These are phyloP conservation scores for Flueggea neowawraea DNA, from an alignment of 441 rosid genomes.

Conservation along the genomic window DNA sequence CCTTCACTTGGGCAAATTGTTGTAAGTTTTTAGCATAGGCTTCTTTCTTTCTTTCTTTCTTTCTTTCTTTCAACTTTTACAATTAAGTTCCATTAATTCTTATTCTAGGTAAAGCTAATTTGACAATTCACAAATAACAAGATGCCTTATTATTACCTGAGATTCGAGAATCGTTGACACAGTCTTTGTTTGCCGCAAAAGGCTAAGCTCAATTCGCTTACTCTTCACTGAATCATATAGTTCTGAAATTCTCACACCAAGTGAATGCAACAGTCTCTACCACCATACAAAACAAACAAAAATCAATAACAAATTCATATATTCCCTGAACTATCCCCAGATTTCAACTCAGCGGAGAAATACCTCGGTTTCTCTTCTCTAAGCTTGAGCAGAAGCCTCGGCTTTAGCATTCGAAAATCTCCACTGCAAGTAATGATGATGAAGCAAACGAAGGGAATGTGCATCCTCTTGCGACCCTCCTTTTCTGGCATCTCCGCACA, in stretches of 20 bases:
- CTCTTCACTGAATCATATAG: slow-evolving; percentile 50
- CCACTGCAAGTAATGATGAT: slow-evolving; percentile 76
- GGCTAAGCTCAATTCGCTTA: slow-evolving; percentile 50
- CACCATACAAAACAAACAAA: slow-evolving; percentile 5
- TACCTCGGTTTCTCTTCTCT: slow-evolving; percentile 63
- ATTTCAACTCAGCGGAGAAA: not conserved
- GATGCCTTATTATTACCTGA: slow-evolving; percentile 45
- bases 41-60: no score
- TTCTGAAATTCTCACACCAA: slow-evolving; percentile 49
- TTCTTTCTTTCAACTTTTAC: no score
- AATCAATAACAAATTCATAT: not conserved
- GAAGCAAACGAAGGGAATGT: slow-evolving; percentile 55
- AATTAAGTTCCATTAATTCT: no score
- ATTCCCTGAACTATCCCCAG: no score
- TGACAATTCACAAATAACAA: not conserved
- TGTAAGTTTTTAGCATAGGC: no score
- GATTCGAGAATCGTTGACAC: slow-evolving; percentile 46
- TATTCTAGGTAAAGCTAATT: not conserved
- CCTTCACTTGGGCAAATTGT: no score
- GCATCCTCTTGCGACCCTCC: slow-evolving; percentile 53
- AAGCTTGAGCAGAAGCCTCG: slow-evolving; percentile 39
- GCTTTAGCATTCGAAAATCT: slow-evolving; percentile 73
- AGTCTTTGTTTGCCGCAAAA: slow-evolving; percentile 32
- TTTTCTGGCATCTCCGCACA: slow-evolving; percentile 33
- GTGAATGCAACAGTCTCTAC: slow-evolving; percentile 57